Evolutionary conservation across 2,329 filamentous ascomycete species (phyloP), one percentile per base, ranked within the genome.

Genomic region (Fusarium tuaranense): DNA sequence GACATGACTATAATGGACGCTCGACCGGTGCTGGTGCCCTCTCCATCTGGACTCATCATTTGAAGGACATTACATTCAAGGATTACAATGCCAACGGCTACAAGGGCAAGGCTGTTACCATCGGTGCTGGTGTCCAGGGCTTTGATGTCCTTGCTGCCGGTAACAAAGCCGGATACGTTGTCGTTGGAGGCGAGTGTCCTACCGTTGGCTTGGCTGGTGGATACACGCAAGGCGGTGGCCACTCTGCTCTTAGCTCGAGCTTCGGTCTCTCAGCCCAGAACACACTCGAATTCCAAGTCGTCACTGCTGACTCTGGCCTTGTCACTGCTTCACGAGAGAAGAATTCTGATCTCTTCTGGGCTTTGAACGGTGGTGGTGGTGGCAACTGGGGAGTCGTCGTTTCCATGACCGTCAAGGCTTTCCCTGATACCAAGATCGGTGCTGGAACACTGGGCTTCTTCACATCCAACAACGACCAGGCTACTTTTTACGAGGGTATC

Each of bases 271-370:
- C 81, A 14, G 90, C 89, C 0, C 91, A 93, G 72, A 87, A 92
- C 63, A 85, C 87, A 0, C 82, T 92, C 2, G 84, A 87, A 67
- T 88, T 82, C 67, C 84, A 90, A 67, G 88, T 91, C 2, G 83
- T 92, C n/a, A 88, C 86, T 4, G 86, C 84, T 0, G 76, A 78
- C 22, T 89, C 90, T 1, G 66, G 83, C 18, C 72, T 86, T 16
- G 70, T 90, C 1, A 85, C 79, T 4, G 89, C 89, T 0, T 87
- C 83, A 5, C 84, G 81, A 4, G 78, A 78, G 0, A 67, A 86
- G 32, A 88, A 92, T 69, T 63, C 82, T 0, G 90, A 92, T 60
- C 83, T 93, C 3, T 92, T 89, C 81, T 93, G 90, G 90, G 91
- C 90, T 3, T 81, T 92, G 1, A 84, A 84, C 46, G 90, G 90